Conservation (phyloP, 192 early-diverging fungal genomes). For the Allomyces javanicus region DNA sequence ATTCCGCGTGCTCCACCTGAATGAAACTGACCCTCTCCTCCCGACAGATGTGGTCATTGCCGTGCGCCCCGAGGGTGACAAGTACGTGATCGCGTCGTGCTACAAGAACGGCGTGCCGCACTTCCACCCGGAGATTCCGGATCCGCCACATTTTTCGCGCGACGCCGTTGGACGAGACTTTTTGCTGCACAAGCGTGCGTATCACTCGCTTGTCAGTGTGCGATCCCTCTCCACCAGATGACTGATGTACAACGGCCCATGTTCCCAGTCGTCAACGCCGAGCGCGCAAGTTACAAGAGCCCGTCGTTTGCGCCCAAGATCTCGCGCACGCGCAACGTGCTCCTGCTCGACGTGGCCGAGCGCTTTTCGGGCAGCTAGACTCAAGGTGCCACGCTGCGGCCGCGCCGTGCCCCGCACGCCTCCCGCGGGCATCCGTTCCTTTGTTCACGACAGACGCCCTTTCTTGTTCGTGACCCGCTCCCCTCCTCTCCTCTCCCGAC, state of each 20-base stretch:
- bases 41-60: conserved; percentile 12
- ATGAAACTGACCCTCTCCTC: neutral
- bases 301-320: conserved; percentile 45
- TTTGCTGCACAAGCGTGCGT: conserved; percentile 37
- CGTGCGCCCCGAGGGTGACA: conserved; percentile 7
- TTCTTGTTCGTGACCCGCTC: too few species aligned
- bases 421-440: too few species aligned
- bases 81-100: conserved; percentile 19
- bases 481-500: too few species aligned
- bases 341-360: conserved; percentile 37
- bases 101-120: conserved; percentile 34
- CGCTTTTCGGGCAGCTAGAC: neutral
- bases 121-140: conserved; percentile 39
- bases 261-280: conserved; percentile 37
- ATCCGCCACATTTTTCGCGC: conserved; percentile 25
- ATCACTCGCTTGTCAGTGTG: neutral
- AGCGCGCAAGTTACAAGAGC: conserved; percentile 42
- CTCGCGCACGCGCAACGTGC: conserved; percentile 31
- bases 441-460: too few species aligned
- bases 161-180: conserved; percentile 43
- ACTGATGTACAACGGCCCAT: neutral
- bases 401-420: too few species aligned
- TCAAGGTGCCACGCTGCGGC: too few species aligned
- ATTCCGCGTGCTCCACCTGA: neutral
- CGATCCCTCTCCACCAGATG: too few species aligned